Evolutionary conservation across 495 filamentous ascomycete species (phyloP).

Genomic region (Usnea hakonensis): DNA sequence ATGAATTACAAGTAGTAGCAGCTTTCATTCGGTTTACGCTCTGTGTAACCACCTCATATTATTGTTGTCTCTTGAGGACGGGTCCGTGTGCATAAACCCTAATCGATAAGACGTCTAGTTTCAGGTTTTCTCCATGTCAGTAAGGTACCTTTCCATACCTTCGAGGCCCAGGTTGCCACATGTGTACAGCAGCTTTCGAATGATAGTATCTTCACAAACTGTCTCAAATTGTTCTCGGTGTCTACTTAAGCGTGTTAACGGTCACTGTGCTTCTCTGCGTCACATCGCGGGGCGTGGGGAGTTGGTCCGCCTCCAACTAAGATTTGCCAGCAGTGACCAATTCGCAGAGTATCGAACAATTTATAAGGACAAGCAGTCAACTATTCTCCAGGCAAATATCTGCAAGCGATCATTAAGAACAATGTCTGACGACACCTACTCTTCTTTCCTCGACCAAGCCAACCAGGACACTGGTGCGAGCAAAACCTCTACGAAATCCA

Average conservation of each 20-base stretch:
- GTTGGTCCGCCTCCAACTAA: not conserved
- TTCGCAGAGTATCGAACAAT: no score
- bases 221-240: not conserved
- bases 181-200: not conserved
- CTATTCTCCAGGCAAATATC: not conserved
- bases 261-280: slow-evolving; percentile 2
- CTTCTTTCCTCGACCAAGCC: slow-evolving; percentile 74
- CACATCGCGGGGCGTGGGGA: not conserved
- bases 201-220: not conserved
- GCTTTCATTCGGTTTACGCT: not conserved
- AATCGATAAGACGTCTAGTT: slow-evolving; percentile 1
- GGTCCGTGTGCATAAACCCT: no score
- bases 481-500: slow-evolving; percentile 24
- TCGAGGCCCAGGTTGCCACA: slow-evolving; percentile 6
- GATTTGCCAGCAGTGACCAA: not conserved
- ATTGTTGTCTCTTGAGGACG: not conserved
- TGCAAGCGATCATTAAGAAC: not conserved
- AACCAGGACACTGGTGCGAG: slow-evolving; percentile 56
- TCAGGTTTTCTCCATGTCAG: slow-evolving; percentile 28
- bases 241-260: not conserved
- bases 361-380: not conserved
- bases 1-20: not conserved
- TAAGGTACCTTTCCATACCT: slow-evolving; percentile 17
- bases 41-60: no score
- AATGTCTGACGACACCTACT: slow-evolving; percentile 67